Percentiles rank a stretch among this genome's conserved stretches.
Evolutionary conservation across 2,329 filamentous ascomycete species (phyloP).

Genomic region (Fusarium lyarnte): DNA sequence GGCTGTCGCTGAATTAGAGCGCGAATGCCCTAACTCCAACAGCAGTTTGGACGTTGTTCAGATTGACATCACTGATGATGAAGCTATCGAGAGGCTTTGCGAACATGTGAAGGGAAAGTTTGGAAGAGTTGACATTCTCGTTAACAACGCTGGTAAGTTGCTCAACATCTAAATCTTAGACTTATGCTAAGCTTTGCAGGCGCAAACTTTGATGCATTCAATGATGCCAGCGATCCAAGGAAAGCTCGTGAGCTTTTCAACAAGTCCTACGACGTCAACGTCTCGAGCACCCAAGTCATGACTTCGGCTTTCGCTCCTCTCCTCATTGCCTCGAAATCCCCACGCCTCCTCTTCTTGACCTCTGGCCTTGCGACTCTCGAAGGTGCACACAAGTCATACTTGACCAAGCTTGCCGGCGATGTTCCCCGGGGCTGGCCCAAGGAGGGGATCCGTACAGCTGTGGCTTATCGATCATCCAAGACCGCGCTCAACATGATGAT

Average conservation of each 20-base stretch:
- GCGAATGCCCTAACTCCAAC: slow-evolving; percentile 51
- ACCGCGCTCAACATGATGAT: slow-evolving; percentile 45
- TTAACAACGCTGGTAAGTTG: slow-evolving; percentile 65
- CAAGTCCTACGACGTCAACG: slow-evolving; percentile 61
- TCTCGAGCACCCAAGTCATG: slow-evolving; percentile 55
- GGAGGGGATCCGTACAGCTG: slow-evolving; percentile 53
- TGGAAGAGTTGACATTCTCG: slow-evolving; percentile 60
- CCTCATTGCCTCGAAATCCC: slow-evolving; percentile 53
- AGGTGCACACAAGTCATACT: slow-evolving; percentile 42
- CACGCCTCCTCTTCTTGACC: slow-evolving; percentile 61
- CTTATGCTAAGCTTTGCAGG: slow-evolving; percentile 42
- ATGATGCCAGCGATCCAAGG: slow-evolving; percentile 38
- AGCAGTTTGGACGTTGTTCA: slow-evolving; percentile 58
- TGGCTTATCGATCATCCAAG: slow-evolving; percentile 42
- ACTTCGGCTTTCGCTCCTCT: slow-evolving; percentile 55
- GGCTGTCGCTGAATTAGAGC: slow-evolving; percentile 54
- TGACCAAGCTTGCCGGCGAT: slow-evolving; percentile 35
- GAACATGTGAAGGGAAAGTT: slow-evolving; percentile 53
- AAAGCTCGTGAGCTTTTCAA: slow-evolving; percentile 55
- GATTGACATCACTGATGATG: slow-evolving; percentile 64
- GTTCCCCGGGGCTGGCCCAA: slow-evolving; percentile 60
- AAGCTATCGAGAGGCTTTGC: slow-evolving; percentile 59
- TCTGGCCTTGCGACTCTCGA: slow-evolving; percentile 53
- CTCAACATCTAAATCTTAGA: too few species aligned
- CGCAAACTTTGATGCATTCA: slow-evolving; percentile 53